Conservation (phyloP, 1,284 basidiomycete species). For the Trametes hirsuta region DNA sequence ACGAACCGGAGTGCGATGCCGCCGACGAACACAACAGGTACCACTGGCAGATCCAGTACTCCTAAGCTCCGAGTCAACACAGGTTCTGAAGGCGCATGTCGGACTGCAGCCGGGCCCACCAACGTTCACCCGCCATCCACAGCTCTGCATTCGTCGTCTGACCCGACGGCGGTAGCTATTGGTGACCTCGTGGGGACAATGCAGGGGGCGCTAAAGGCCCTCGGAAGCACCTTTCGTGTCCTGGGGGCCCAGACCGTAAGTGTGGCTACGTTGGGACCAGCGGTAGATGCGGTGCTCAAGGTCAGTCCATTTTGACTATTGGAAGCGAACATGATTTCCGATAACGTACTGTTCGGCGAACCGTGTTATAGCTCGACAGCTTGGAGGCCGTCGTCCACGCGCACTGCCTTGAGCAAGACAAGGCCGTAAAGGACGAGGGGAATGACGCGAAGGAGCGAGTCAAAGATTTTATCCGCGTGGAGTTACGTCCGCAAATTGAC, state of each 20-base stretch:
- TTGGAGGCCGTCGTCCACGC: slow-evolving; percentile 31
- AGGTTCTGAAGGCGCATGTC: too few species aligned
- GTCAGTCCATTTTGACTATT: slow-evolving; percentile 31
- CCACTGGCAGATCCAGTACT: too few species aligned
- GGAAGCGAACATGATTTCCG: neutral
- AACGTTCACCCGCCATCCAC: neutral
- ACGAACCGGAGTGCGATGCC: too few species aligned
- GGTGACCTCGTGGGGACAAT: slow-evolving; percentile 45
- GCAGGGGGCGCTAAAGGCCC: slow-evolving; percentile 42
- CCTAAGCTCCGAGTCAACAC: too few species aligned
- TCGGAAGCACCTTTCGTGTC: slow-evolving; percentile 46
- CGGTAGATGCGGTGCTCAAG: slow-evolving; percentile 47
- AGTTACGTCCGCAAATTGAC: slow-evolving; percentile 36
- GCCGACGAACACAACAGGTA: too few species aligned
- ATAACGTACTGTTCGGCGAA: neutral
- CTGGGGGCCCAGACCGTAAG: slow-evolving; percentile 49
- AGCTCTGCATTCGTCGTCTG: too few species aligned
- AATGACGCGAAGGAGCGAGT: slow-evolving; percentile 41
- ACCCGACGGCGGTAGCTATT: neutral
- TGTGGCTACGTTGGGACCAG: slow-evolving; percentile 45
- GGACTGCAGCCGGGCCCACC: neutral
- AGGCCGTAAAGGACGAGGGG: slow-evolving; percentile 41
- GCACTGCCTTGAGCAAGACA: slow-evolving; percentile 43
- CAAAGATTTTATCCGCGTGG: slow-evolving; percentile 42
- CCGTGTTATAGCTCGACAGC: too few species aligned